Conservation (phyloP, 2,329 filamentous ascomycete genomes). For the Sporothrix brunneoviolacea region DNA sequence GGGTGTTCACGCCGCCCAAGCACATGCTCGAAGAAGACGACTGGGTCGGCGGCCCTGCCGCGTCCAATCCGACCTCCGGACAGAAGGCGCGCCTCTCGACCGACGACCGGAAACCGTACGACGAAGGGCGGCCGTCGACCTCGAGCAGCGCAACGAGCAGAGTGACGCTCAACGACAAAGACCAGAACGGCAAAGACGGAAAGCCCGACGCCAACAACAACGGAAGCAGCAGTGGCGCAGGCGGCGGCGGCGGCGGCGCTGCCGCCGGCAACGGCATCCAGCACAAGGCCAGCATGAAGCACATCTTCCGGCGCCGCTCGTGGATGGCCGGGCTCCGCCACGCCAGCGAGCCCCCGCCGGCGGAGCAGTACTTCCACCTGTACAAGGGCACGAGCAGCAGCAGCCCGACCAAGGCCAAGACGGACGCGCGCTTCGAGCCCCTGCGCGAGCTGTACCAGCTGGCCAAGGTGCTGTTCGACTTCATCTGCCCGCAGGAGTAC, state of each 20-base stretch:
- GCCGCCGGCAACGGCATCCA: not conserved
- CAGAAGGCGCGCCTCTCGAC: not conserved
- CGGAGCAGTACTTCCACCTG: slow-evolving; percentile 80
- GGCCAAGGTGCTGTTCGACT: slow-evolving; percentile 93
- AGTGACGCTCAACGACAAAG: slow-evolving; percentile 12
- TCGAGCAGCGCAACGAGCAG: not conserved
- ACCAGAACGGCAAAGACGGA: slow-evolving; percentile 22
- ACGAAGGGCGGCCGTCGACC: slow-evolving; percentile 7
- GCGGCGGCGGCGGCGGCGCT: not conserved
- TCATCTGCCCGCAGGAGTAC: slow-evolving; percentile 97
- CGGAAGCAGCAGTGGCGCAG: not conserved
- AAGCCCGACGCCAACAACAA: slow-evolving; percentile 19
- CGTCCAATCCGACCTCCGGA: not conserved
- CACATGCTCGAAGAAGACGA: slow-evolving; percentile 66
- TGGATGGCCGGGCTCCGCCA: slow-evolving; percentile 50
- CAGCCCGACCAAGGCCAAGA: slow-evolving; percentile 67
- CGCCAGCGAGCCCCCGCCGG: slow-evolving; percentile 46
- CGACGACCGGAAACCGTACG: slow-evolving; percentile 15
- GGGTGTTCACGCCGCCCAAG: slow-evolving; percentile 87
- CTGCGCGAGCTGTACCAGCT: slow-evolving; percentile 88
- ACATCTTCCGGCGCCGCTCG: slow-evolving; percentile 55
- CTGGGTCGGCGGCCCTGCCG: slow-evolving; percentile 17
- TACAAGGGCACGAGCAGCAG: slow-evolving; percentile 66
- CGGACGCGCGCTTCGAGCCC: slow-evolving; percentile 78
- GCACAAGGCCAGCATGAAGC: slow-evolving; percentile 34